Evolutionary conservation across 768 basidiomycete species (phyloP).

Genomic region (Trametes cubensis): DNA sequence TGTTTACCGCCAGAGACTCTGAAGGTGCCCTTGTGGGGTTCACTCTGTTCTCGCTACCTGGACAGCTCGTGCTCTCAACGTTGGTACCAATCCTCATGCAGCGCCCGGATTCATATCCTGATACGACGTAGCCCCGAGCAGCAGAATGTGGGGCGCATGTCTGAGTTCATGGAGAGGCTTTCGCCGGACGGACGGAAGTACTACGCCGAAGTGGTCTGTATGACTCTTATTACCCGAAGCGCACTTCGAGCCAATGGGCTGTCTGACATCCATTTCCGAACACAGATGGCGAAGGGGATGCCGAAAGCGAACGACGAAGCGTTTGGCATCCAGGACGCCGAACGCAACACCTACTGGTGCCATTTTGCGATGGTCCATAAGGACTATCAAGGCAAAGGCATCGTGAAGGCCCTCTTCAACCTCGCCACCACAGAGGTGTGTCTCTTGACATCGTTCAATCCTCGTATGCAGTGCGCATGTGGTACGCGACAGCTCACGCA

Average conservation of each 20-base stretch:
- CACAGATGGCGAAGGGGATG: slow-evolving; percentile 9
- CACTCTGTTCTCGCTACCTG: slow-evolving; percentile 17
- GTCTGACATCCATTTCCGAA: neutral
- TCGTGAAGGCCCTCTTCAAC: slow-evolving; percentile 16
- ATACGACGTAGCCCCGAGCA: slow-evolving; percentile 16
- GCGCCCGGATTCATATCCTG: neutral
- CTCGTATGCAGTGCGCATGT: too few relatives aligned
- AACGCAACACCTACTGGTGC: slow-evolving; percentile 24
- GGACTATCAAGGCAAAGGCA: slow-evolving; percentile 23
- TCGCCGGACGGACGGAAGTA: slow-evolving; percentile 24
- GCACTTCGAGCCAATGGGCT: too few relatives aligned
- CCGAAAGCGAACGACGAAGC: slow-evolving; percentile 12
- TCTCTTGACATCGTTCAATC: neutral
- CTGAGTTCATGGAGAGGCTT: slow-evolving; percentile 20
- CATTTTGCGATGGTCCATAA: slow-evolving; percentile 20
- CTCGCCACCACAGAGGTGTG: slow-evolving; percentile 19
- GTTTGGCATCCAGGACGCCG: slow-evolving; percentile 9
- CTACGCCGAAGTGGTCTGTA: slow-evolving; percentile 18
- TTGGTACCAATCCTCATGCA: neutral
- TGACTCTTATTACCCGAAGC: too few relatives aligned
- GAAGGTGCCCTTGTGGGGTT: slow-evolving; percentile 21
- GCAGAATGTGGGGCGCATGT: slow-evolving; percentile 18
- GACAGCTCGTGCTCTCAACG: slow-evolving; percentile 22
- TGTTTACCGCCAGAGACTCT: slow-evolving; percentile 22
- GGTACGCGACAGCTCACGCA: too few relatives aligned